Evolutionary conservation across 257 asterid species (phyloP), one percentile per base, ranked within the genome.

Genomic region (Capsicum pubescens): DNA sequence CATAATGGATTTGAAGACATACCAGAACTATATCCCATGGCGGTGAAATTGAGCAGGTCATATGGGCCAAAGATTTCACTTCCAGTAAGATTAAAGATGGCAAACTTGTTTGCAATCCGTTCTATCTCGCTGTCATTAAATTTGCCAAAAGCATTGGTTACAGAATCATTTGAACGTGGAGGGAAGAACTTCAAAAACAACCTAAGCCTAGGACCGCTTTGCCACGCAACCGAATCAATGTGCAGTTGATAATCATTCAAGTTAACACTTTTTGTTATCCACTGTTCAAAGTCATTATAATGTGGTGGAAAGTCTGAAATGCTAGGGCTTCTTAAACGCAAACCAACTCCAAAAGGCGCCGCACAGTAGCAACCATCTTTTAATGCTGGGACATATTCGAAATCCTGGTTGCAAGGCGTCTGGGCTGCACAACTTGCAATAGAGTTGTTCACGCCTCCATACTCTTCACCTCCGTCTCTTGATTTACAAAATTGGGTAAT

Each of bases 281-380:
- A 90, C 17, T 1, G 8, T 7, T 83, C 44, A 80, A 87, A 91
- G 0, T 46, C 66, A 42, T 74, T 81, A 16, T 35, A 80, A 59
- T 87, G 86, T 21, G 91, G 91, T 13, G 58, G 87, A 83, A 90
- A 91, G 16, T 81, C 56, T 32, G 89, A 89, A 59, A 91, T 85
- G 85, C 93, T 90, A 8, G 93, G 93, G 82, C 94, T 91, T 87
- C 94, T 87, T 35, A 91, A 88, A 9, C 89, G 84, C 4, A 91
- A 13, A 42, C 87, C 93, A 50, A 91, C 86, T 35, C 93, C 93
- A 63, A 91, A 91, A 64, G 94, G 94, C 32, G 91, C 91, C 0
- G 91, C 92, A 83, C 93, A 91, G 52, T 87, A 60, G 89, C 94
- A 91, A 14, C 55, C 26, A 80, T 82, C 67, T 0, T 86, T 90